These are phyloP conservation scores for Pholiota conissans DNA, from an alignment of 768 basidiomycete species.

Conservation along the genomic window DNA sequence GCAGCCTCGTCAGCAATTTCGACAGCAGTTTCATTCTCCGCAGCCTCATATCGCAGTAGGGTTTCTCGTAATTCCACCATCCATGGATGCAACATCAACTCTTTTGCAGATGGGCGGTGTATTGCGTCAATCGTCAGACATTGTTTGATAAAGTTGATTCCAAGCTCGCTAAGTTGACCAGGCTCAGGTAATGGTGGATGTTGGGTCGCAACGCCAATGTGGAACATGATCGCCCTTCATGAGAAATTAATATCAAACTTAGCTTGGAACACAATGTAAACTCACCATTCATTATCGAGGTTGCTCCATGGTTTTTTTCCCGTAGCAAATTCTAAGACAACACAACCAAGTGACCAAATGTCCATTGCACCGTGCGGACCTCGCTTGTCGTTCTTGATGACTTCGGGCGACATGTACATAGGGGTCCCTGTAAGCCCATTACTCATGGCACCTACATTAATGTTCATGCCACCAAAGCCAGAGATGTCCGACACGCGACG, in stretches of 20 bases:
- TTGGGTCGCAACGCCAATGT: conserved; percentile 95
- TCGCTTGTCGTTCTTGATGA: conserved; percentile 90
- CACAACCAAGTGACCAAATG: conserved; percentile 96
- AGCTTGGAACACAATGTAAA: background rate
- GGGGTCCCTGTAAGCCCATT: conserved; percentile 96
- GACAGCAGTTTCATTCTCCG: conserved; percentile 48
- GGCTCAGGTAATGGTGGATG: conserved; percentile 94
- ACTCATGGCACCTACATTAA: conserved; percentile 50
- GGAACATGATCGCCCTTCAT: conserved; percentile 98
- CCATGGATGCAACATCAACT: conserved; percentile 89
- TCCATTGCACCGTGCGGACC: conserved; percentile 96
- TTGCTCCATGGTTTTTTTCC: conserved; percentile 99
- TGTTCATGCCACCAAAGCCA: conserved; percentile 27
- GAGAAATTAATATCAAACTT: background rate
- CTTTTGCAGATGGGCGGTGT: conserved; percentile 78
- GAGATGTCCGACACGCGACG: conserved; percentile 55
- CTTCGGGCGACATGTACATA: conserved; percentile 99
- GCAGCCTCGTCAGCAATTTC: conserved; percentile 52
- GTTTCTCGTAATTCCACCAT: conserved; percentile 80
- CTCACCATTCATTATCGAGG: conserved; percentile 97
- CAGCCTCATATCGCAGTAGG: conserved; percentile 65
- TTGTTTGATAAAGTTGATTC: conserved; percentile 91
- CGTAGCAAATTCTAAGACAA: conserved; percentile 95
- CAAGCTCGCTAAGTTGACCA: conserved; percentile 82
- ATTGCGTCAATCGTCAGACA: conserved; percentile 89